Evolutionary conservation across 495 filamentous ascomycete species (phyloP), one percentile per base, ranked within the genome.

Genomic region (Parathielavia appendiculata): DNA sequence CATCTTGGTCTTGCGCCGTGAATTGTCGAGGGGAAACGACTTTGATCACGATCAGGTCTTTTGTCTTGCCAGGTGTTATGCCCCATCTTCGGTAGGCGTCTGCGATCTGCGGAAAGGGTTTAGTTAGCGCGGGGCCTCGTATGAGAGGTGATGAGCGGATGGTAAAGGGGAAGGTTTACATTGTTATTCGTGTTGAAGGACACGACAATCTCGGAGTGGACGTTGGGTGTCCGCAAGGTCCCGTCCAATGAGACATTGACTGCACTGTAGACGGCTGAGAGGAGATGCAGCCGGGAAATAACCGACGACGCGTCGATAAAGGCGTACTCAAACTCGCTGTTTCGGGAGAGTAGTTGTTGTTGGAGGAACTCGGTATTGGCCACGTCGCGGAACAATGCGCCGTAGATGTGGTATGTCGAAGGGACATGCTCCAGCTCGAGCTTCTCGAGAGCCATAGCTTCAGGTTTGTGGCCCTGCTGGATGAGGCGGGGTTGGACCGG

Each of bases 121-220:
- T 30, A 6, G 40, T 54, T 12, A 54, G 53, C 19, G 52, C 19
- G 60, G 50, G 34, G 58, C 63, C 58, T 14, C 4, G 0, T 40
- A 10, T 7, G 17, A 8, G 22, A 5, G 2, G 9, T 8, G n/a
- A n/a, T 30, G 39, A 44, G 61, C 51, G 57, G 17, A 52, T 60
- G 44, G 61, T 49, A 43, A 57, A 62, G 36, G 43, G 16, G 35
- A 51, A 49, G n/a, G n/a, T 34, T 32, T 66, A 93, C 92, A 73
- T 97, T 97, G 62, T 92, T 97, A 50, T 88, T 90, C 0, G 86
- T 80, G 51, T 83, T 89, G 11, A 99, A 74, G 13, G 83, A 85
- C 64, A 89, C 88, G 3, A 99, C 92, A 57, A 90, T 89, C 69
- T 97, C 93, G 0, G 91, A 93, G 64, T 97, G 93, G 12, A 97